Evolutionary conservation across 1,139 yeast species (phyloP).

Genomic region (Casaregolazyma lundiana): DNA sequence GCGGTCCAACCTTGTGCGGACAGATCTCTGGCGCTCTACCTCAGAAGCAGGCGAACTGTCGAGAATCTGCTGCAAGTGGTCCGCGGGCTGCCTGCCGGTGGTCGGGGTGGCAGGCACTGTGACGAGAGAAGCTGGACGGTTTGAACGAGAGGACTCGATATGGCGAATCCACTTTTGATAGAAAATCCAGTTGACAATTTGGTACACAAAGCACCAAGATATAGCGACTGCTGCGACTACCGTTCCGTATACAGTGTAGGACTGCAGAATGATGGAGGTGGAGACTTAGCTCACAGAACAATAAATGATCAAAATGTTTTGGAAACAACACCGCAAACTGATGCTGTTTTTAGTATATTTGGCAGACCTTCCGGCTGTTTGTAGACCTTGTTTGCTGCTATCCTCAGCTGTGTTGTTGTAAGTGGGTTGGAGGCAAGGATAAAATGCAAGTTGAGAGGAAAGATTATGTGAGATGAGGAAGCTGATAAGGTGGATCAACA

Average conservation of each 20-base stretch:
- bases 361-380: too few species aligned
- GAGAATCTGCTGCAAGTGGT: background rate
- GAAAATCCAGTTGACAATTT: conserved; percentile 2
- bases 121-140: background rate
- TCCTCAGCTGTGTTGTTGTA: too few species aligned
- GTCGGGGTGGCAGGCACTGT: conserved; percentile 2
- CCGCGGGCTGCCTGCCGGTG: background rate
- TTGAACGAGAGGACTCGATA: background rate
- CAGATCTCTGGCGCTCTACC: conserved; percentile 1
- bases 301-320: too few species aligned
- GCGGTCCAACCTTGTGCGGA: background rate
- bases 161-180: background rate
- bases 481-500: too few species aligned
- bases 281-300: background rate
- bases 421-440: too few species aligned
- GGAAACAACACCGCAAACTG: too few species aligned
- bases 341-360: too few species aligned
- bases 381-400: too few species aligned
- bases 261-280: background rate
- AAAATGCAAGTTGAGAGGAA: too few species aligned
- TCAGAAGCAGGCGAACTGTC: background rate
- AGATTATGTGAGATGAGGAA: too few species aligned
- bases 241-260: conserved; percentile 1
- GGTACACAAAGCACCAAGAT: conserved; percentile 4
- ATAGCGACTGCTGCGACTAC: background rate